These are phyloP conservation scores for Thalassiosira mediterranea DNA, from an alignment of 352 stramenopile species.

Conservation along the genomic window DNA sequence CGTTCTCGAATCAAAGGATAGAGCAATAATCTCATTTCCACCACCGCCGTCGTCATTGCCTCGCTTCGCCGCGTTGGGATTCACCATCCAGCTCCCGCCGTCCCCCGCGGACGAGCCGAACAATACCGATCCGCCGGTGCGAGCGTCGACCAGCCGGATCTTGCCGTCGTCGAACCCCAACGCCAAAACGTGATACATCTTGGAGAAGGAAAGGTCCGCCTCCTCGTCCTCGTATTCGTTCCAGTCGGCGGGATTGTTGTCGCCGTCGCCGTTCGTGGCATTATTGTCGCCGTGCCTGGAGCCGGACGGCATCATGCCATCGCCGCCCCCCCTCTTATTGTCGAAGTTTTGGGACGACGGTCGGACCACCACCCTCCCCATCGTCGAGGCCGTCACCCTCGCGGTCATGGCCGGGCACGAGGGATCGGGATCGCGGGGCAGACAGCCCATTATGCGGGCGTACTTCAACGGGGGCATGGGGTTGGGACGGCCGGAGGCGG, in stretches of 20 bases:
- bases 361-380: constrained; percentile 38
- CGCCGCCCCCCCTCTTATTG: constrained; percentile 12
- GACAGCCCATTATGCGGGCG: constrained; percentile 49
- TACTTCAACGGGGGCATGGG: constrained; percentile 66
- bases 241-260: not conserved
- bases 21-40: constrained; percentile 54
- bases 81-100: constrained; percentile 42
- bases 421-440: constrained; percentile 27
- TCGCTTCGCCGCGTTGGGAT: constrained; percentile 19
- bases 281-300: constrained; percentile 17
- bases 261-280: constrained; percentile 7
- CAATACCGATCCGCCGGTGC: constrained; percentile 29
- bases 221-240: constrained; percentile 35
- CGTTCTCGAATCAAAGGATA: constrained; percentile 71
- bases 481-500: constrained; percentile 26
- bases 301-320: constrained; percentile 7
- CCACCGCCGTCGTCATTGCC: not conserved
- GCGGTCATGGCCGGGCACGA: constrained; percentile 20
- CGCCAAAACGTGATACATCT: constrained; percentile 40
- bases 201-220: constrained; percentile 17
- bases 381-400: constrained; percentile 35
- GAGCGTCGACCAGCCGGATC: constrained; percentile 49
- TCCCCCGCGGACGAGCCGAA: constrained; percentile 33
- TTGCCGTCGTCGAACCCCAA: constrained; percentile 56
- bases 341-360: constrained; percentile 17